Base-by-base conservation (phyloP, 2,329 filamentous ascomycete species). In the Fusarium penzigii region DNA sequence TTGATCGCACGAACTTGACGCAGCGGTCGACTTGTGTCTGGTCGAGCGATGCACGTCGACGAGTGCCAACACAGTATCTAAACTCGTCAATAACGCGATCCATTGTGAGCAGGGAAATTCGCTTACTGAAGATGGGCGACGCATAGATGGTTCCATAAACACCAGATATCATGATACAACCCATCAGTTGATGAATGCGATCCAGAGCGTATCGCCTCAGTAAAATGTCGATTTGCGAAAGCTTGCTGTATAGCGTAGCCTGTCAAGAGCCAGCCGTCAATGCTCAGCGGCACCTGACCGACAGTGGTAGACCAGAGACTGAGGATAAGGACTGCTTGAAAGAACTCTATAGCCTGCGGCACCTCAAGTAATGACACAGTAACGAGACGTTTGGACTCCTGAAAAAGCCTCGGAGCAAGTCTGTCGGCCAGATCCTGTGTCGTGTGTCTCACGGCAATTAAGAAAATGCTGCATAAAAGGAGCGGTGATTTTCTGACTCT, bases 231-330 rank as follows among this genome's bases (percentile, higher is more conserved):
- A 25, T 58, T 65, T 8, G 58, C 58, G 4, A 60, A 48, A 3
- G 53, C 62, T 46, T 67, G 64, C 17, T 65, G 61, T 0, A 67
- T 41, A 1, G 64, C 62, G 39, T 67, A 64, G 1, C 64, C 58
- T 0, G 65, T 67, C 16, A 67, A 38, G 0, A 67, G 10, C 65
- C 65, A 67, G 25, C 64, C 58, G 29, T 67, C 65, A 16, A 67
- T 63, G 11, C 64, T 66, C n/a, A 67, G 39, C 0, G 63, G 64
- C 2, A 57, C 49, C 17, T 65, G 64, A 0, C 63, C 65, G 5
- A 66, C 59, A 1, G 64, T 66, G 1, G 64, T 67, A 0, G 64
- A 67, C 65, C 65, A 67, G 0, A 67, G 44, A 16, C 64, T 65
- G 1, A 67, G 40, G 14, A 67, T 58, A 1, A 67, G 47, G 0